phyloP scores from a whole-genome alignment of 306 rosid species.

The Mucuna pruriens region DNA sequence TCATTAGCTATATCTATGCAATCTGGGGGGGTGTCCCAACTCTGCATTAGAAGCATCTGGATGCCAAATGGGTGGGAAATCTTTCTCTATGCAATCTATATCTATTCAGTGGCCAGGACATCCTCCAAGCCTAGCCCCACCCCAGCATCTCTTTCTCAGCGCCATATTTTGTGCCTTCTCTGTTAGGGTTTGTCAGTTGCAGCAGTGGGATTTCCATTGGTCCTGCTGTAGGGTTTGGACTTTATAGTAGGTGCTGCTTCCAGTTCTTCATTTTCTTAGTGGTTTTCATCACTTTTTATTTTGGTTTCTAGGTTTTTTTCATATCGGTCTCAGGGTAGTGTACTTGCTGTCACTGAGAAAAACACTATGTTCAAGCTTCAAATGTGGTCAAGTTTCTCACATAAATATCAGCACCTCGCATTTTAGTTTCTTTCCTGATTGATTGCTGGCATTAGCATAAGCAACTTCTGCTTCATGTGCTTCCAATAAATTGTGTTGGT shows the following conservation, averaged over 20 bases:
- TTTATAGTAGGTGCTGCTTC: constrained; percentile 64
- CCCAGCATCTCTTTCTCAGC: constrained; percentile 54
- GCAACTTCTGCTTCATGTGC: background rate
- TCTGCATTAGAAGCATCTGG: constrained; percentile 70
- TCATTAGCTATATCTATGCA: too few species aligned
- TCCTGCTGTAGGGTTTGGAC: constrained; percentile 59
- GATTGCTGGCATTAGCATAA: constrained; percentile 14
- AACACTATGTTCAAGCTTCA: constrained; percentile 68
- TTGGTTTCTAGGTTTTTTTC: constrained; percentile 73
- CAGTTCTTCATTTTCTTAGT: constrained; percentile 57
- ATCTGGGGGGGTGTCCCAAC: too few species aligned
- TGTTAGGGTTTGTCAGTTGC: constrained; percentile 58
- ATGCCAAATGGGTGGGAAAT: constrained; percentile 63
- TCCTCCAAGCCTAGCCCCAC: constrained; percentile 42
- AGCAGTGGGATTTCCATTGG: constrained; percentile 61
- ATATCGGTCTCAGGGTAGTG: constrained; percentile 59
- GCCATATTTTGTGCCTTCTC: constrained; percentile 73
- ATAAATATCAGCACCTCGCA: background rate
- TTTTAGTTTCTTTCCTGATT: constrained; percentile 5
- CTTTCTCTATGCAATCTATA: constrained; percentile 55
- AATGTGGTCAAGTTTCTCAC: constrained; percentile 35
- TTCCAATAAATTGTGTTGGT: constrained; percentile 5
- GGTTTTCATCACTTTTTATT: constrained; percentile 71
- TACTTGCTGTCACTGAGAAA: constrained; percentile 62
- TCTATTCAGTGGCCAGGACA: constrained; percentile 61